Conservation (phyloP, 257 asterid species). For the Petunia axillaris region DNA sequence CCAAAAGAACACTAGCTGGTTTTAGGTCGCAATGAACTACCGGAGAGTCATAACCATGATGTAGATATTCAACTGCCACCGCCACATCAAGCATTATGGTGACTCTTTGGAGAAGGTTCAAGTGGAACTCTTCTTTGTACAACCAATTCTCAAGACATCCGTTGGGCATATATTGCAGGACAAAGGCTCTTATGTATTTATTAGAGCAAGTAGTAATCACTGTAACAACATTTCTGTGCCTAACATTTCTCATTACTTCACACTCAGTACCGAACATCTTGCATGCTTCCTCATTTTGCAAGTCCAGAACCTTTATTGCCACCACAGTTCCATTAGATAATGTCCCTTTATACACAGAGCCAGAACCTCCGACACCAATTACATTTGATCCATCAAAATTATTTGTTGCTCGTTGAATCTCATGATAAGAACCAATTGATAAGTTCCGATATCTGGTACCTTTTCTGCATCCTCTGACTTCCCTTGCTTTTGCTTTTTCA, state of each 20-base stretch:
- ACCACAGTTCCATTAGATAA: conserved; percentile 25
- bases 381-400: conserved; percentile 34
- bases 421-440: conserved; percentile 30
- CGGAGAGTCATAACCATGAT: conserved; percentile 31
- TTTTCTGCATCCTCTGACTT: conserved; percentile 22
- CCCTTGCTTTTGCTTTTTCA: conserved; percentile 16
- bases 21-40: conserved; percentile 48
- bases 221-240: conserved; percentile 42
- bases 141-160: conserved; percentile 42
- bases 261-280: conserved; percentile 39
- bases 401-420: conserved; percentile 36
- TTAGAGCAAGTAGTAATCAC: conserved; percentile 38
- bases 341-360: neutral
- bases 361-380: neutral
- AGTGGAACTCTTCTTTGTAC: neutral
- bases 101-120: conserved; percentile 33
- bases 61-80: conserved; percentile 43
- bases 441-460: conserved; percentile 3
- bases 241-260: conserved; percentile 34
- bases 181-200: conserved; percentile 31
- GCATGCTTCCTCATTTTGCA: conserved; percentile 25
- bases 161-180: conserved; percentile 37
- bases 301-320: conserved; percentile 39
- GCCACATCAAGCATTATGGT: conserved; percentile 37
- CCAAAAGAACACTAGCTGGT: conserved; percentile 41